Evolutionary conservation across 768 basidiomycete genomes (phyloP).

Genomic region (Psilocybe cyanescens): DNA sequence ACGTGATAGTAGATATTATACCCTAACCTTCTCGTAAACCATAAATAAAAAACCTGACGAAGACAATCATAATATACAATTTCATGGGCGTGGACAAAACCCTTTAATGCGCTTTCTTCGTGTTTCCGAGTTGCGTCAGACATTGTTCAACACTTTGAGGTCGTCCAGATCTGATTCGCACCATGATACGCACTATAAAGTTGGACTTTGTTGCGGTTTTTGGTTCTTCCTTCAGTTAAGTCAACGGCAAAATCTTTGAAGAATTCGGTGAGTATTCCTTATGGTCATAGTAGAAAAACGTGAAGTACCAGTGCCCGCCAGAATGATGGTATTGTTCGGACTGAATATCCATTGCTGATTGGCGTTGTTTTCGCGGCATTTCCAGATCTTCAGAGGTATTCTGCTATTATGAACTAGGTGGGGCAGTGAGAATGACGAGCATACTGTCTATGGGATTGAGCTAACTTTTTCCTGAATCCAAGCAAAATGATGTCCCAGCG

Average conservation of each 20-base stretch:
- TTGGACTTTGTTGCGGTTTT: constrained; percentile 31
- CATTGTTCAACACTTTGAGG: not conserved
- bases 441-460: not conserved
- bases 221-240: constrained; percentile 29
- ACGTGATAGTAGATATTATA: too few relatives aligned
- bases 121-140: too few relatives aligned
- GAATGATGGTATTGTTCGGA: constrained; percentile 23
- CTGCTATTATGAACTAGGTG: not conserved
- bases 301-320: constrained; percentile 22
- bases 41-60: not conserved
- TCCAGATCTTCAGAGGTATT: constrained; percentile 8
- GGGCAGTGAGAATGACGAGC: not conserved
- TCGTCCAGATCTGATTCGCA: constrained; percentile 34
- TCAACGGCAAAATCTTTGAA: constrained; percentile 31
- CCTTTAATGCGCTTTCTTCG: too few relatives aligned
- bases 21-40: too few relatives aligned
- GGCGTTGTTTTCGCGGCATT: not conserved
- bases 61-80: not conserved
- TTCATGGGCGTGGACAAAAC: not conserved
- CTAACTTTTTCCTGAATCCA: constrained; percentile 24
- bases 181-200: constrained; percentile 31
- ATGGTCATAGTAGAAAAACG: not conserved
- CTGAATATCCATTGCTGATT: constrained; percentile 17
- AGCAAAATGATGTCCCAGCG: constrained; percentile 25
- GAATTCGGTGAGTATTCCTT: not conserved